Percentiles rank a stretch among this genome's conserved stretches.
phyloP scores from a whole-genome alignment of 148 eudicot species.

The Pouteria glomerata region DNA sequence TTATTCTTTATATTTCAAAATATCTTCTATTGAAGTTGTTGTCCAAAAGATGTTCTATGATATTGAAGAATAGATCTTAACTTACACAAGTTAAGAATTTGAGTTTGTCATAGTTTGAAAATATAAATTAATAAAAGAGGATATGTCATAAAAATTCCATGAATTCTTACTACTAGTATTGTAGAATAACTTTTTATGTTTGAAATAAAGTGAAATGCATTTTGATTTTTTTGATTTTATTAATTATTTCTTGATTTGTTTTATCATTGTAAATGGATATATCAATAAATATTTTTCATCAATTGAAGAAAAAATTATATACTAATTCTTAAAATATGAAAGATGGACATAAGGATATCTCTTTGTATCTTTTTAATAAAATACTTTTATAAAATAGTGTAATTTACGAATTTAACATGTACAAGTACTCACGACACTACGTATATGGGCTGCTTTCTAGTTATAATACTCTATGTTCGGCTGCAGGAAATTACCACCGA shows the following conservation, averaged over 20 bases:
- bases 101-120: neutral
- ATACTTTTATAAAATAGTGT: too few species aligned
- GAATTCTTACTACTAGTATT: too few species aligned
- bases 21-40: too few species aligned
- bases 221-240: neutral
- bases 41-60: neutral
- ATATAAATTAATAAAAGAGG: neutral
- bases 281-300: too few species aligned
- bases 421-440: too few species aligned
- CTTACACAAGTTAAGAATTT: neutral
- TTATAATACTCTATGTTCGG: too few species aligned
- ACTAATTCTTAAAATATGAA: neutral
- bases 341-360: neutral
- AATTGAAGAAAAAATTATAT: neutral
- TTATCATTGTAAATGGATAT: too few species aligned
- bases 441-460: too few species aligned
- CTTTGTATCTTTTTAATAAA: too few species aligned
- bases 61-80: slow-evolving; percentile 1
- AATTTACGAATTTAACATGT: too few species aligned
- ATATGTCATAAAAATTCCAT: neutral
- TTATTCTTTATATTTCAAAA: neutral
- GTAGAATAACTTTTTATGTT: neutral
- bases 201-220: neutral
- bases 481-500: too few species aligned
- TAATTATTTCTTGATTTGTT: too few species aligned